Base-by-base conservation (phyloP, 2,329 filamentous ascomycete genomes). In the Paramyrothecium sp. region DNA sequence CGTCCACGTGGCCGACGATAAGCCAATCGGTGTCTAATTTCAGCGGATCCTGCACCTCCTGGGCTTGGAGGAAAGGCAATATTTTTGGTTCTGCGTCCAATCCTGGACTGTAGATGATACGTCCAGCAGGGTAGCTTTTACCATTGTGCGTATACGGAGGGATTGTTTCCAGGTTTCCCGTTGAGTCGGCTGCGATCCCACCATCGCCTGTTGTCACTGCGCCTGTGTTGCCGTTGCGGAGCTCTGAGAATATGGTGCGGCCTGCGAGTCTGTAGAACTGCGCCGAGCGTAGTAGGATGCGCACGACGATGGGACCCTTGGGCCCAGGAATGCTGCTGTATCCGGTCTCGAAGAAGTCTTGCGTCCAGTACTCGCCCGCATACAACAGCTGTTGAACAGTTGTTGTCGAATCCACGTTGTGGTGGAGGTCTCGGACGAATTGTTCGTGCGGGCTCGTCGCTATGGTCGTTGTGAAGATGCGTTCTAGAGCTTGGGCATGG, bases 241-340 rank as follows among this genome's bases (percentile, higher is more conserved):
- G 62, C 2, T 69, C 63, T 49, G 65, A 63, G 44, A 76, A 73
- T 2, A 69, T 55, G 46, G 74, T 67, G 0, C 70, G 60, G 0
- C 73, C 73, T 1, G 65, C 63, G 3, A 59, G 26, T 2, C 73
- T 68, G 1, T 51, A 55, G 13, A 60, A 57, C 54, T 75, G 73
- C 0, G 57, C 60, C 0, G 68, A 70, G 1, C 69, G 59, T 13
- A 76, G 62, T 56, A 74, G 67, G 19, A 75, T 63, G 3, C 68
- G 69, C 2, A 75, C 58, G 1, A 60, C 58, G 12, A 71, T 55
- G 4, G 71, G 62, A 0, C 73, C 71, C 3, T 71, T 46, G 0
- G 70, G 70, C 0, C 73, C 74, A 0, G 75, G 75, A 54, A 77
- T 76, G 49, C 69, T 74, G 0, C 66, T 62, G 56, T 73, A 78